A percentile compares a stretch with the other conserved stretches of the same genome.
phyloP scores from a whole-genome alignment of 352 stramenopile genomes.

The Pythium chondricola region DNA sequence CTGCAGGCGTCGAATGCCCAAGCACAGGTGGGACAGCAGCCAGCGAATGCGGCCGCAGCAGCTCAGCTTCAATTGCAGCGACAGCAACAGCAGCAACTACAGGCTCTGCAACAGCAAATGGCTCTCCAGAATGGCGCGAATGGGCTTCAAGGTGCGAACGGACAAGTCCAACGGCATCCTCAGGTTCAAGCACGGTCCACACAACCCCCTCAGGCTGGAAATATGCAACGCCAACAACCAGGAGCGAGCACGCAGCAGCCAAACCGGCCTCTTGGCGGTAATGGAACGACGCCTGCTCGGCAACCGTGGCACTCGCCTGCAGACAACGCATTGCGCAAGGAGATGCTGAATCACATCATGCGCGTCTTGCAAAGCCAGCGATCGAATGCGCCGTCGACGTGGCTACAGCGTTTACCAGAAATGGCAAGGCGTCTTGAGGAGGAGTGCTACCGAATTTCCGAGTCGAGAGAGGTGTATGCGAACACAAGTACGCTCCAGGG shows the following conservation, averaged over 20 bases:
- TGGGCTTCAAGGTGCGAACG: background rate
- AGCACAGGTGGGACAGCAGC: background rate
- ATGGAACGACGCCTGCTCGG: constrained; percentile 11
- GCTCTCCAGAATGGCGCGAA: constrained; percentile 9
- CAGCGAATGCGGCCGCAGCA: constrained; percentile 9
- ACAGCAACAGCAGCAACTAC: constrained; percentile 25
- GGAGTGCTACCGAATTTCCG: constrained; percentile 91
- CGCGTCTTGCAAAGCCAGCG: constrained; percentile 93
- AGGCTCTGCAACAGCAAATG: constrained; percentile 28
- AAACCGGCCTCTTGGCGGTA: background rate
- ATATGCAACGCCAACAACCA: no score
- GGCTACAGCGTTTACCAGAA: constrained; percentile 95
- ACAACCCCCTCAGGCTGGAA: no score
- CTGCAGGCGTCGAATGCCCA: constrained; percentile 1
- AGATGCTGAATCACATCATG: constrained; percentile 91
- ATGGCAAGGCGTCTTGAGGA: constrained; percentile 98
- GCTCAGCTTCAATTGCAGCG: constrained; percentile 20
- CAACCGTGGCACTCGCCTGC: constrained; percentile 65
- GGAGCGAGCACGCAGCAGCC: constrained; percentile 1
- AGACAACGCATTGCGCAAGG: constrained; percentile 66
- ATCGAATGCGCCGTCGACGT: constrained; percentile 93
- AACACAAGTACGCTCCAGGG: constrained; percentile 93
- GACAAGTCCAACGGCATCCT: constrained; percentile 7
- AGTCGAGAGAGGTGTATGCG: constrained; percentile 91
- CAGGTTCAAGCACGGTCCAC: no score